These are phyloP conservation scores for Jatropha podagrica DNA, from an alignment of 441 rosid species.

Conservation along the genomic window DNA sequence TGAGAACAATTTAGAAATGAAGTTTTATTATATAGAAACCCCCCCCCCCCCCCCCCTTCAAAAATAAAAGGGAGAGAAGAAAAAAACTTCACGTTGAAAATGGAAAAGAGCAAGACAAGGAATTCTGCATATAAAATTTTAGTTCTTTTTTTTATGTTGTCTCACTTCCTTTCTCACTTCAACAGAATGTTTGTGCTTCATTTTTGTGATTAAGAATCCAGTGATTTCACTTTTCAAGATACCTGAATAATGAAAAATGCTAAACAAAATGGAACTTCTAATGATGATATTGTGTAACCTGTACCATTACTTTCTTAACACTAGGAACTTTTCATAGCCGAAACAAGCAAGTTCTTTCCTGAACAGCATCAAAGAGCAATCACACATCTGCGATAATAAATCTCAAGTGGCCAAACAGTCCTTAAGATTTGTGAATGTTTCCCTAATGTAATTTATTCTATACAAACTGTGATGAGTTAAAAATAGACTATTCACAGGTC, in stretches of 20 bases:
- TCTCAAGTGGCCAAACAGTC: neutral
- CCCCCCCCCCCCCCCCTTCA: too few relatives aligned
- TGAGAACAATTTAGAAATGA: too few relatives aligned
- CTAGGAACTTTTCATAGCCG: neutral
- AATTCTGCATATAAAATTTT: too few relatives aligned
- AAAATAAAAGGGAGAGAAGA: too few relatives aligned
- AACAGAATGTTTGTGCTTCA: neutral
- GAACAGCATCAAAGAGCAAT: neutral
- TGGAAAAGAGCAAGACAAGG: too few relatives aligned
- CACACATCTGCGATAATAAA: neutral
- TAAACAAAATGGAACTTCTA: neutral
- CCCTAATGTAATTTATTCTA: neutral
- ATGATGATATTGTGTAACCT: neutral
- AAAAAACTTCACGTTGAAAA: too few relatives aligned
- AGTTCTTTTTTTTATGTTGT: too few relatives aligned
- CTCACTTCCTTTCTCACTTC: too few relatives aligned
- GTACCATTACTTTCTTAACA: too few relatives aligned
- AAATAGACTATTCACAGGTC: neutral
- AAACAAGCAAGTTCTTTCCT: neutral
- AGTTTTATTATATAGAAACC: too few relatives aligned
- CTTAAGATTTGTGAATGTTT: neutral
- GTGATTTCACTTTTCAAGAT: constrained; percentile 4
- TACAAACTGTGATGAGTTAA: neutral
- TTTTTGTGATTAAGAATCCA: neutral
- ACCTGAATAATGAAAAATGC: neutral